Evolutionary conservation across 257 asterid species (phyloP).

Genomic region (Penstemon newberryi): DNA sequence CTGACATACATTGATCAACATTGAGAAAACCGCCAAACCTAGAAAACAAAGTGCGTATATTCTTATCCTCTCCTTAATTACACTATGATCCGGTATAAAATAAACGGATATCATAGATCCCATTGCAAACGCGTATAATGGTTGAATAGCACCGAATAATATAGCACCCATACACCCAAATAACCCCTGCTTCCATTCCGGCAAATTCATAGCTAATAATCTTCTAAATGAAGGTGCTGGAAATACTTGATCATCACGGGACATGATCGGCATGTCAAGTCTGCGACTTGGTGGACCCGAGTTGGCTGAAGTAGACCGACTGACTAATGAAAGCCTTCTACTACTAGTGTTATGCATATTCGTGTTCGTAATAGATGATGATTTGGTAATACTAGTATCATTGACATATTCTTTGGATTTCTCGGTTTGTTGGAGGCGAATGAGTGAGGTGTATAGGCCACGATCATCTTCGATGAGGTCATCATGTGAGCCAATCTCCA

Average conservation of each 20-base stretch:
- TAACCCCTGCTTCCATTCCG: slow-evolving; percentile 61
- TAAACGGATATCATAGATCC: slow-evolving; percentile 57
- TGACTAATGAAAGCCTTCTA: slow-evolving; percentile 35
- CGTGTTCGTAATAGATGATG: slow-evolving; percentile 11
- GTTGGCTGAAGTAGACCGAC: slow-evolving; percentile 52
- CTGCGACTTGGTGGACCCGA: slow-evolving; percentile 31
- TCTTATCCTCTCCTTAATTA: slow-evolving; percentile 43
- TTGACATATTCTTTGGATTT: slow-evolving; percentile 17
- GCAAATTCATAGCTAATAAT: slow-evolving; percentile 55
- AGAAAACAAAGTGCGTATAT: slow-evolving; percentile 45
- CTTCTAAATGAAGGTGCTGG: slow-evolving; percentile 55
- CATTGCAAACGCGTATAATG: slow-evolving; percentile 49
- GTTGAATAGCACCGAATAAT: slow-evolving; percentile 60
- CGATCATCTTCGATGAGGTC: slow-evolving; percentile 37
- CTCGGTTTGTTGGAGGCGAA: slow-evolving; percentile 52
- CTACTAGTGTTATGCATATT: slow-evolving; percentile 43
- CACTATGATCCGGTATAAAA: slow-evolving; percentile 44
- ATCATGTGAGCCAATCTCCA: slow-evolving; percentile 52
- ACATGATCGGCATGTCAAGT: slow-evolving; percentile 15
- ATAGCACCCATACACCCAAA: slow-evolving; percentile 47
- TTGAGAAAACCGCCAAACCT: slow-evolving; percentile 52
- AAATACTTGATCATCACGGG: slow-evolving; percentile 32
- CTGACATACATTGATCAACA: slow-evolving; percentile 46
- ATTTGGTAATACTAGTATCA: not conserved
- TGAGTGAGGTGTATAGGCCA: slow-evolving; percentile 48